phyloP scores from a whole-genome alignment of 1,284 basidiomycete species.

The Neotropicomus parvogracilis region DNA sequence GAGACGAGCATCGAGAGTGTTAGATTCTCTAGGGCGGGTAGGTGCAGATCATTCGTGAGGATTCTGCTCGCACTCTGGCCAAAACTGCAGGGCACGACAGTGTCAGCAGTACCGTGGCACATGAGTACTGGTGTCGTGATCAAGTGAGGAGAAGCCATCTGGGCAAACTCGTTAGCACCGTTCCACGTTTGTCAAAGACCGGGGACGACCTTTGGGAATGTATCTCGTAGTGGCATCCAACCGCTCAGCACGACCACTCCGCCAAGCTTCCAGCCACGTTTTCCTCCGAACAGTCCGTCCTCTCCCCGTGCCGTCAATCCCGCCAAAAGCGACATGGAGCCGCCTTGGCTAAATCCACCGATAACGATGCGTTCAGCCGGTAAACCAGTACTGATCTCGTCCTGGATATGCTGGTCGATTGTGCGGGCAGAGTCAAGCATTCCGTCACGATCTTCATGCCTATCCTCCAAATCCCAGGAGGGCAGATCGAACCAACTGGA shows the following conservation, averaged over 20 bases:
- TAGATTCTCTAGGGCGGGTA: conserved; percentile 36
- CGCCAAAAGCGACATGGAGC: conserved; percentile 71
- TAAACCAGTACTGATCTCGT: conserved; percentile 72
- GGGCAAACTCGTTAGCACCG: conserved; percentile 8
- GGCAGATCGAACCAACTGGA: conserved; percentile 81
- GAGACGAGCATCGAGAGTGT: conserved; percentile 25
- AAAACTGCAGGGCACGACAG: conserved; percentile 56
- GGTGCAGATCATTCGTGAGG: conserved; percentile 48
- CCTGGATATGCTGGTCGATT: conserved; percentile 68
- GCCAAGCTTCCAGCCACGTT: conserved; percentile 52
- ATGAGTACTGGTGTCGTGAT: conserved; percentile 77
- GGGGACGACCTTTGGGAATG: conserved; percentile 28
- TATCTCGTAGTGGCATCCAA: conserved; percentile 61
- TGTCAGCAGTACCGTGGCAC: conserved; percentile 82
- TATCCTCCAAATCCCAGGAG: conserved; percentile 56
- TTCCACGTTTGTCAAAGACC: not conserved
- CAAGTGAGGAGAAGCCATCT: conserved; percentile 59
- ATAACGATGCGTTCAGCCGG: conserved; percentile 66
- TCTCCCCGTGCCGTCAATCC: conserved; percentile 55
- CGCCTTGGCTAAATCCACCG: conserved; percentile 89
- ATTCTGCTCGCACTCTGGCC: conserved; percentile 52
- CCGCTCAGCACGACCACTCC: conserved; percentile 74
- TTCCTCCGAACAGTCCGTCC: conserved; percentile 30
- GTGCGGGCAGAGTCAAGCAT: conserved; percentile 63
- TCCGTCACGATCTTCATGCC: conserved; percentile 57